Conservation (phyloP, 2,329 filamentous ascomycete species). For the Epichloe elymi region DNA sequence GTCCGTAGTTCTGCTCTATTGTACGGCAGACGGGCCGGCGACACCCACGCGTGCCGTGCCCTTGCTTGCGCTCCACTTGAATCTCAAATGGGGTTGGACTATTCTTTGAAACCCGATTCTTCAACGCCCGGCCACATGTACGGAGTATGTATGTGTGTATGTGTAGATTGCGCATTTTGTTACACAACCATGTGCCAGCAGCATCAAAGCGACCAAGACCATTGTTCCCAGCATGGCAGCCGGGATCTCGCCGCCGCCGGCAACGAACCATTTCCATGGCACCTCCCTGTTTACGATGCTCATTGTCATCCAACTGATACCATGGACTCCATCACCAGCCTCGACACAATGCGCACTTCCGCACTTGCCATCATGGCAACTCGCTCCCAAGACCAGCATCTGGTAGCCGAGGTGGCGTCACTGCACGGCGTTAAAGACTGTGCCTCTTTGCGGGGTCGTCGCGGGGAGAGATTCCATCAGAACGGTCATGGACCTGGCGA, state of each 20-base stretch:
- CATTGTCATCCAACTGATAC: slow-evolving; percentile 80
- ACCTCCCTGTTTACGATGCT: slow-evolving; percentile 59
- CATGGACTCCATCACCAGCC: slow-evolving; percentile 44
- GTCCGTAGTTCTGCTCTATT: no score
- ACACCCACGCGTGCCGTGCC: background rate
- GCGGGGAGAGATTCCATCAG: background rate
- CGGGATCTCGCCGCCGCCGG: background rate
- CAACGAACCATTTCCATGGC: slow-evolving; percentile 46
- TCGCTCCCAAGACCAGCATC: slow-evolving; percentile 58
- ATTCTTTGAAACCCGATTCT: background rate
- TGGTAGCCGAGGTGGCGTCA: slow-evolving; percentile 50
- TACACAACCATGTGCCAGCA: slow-evolving; percentile 3
- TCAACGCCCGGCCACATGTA: no score
- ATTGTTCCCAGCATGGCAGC: background rate
- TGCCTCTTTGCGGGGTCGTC: background rate
- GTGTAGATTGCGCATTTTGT: background rate
- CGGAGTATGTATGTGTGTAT: no score
- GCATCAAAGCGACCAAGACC: background rate
- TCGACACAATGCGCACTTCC: slow-evolving; percentile 52
- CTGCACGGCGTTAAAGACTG: slow-evolving; percentile 33
- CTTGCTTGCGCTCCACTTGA: background rate
- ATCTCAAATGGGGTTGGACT: background rate
- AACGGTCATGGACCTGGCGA: background rate
- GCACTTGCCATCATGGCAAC: slow-evolving; percentile 67
- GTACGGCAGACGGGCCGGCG: background rate